Percentiles rank a stretch among this genome's conserved stretches.
phyloP scores from a whole-genome alignment of 1,139 yeast species.

The Debaryomyces coudertii region DNA sequence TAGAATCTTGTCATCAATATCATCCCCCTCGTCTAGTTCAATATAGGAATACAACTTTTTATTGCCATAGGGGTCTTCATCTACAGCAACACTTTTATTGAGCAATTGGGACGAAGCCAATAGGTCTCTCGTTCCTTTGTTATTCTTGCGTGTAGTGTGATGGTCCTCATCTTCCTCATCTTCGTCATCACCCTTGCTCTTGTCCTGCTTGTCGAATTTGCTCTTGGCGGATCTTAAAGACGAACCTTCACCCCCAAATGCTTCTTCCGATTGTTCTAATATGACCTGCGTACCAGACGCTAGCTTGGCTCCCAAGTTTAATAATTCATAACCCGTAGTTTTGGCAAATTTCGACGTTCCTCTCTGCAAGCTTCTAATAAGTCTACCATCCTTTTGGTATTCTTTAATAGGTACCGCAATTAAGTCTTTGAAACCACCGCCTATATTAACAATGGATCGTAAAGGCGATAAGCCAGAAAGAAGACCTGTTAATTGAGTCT shows the following conservation, averaged over 20 bases:
- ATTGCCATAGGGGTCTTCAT: slow-evolving; percentile 24
- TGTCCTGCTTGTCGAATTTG: slow-evolving; percentile 1
- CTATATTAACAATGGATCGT: slow-evolving; percentile 73
- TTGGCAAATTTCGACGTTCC: slow-evolving; percentile 80
- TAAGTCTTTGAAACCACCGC: slow-evolving; percentile 75
- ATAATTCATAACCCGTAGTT: slow-evolving; percentile 78
- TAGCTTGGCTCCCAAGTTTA: slow-evolving; percentile 80
- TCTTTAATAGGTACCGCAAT: slow-evolving; percentile 75
- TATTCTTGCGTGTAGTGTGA: slow-evolving; percentile 6
- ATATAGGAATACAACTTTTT: slow-evolving; percentile 33
- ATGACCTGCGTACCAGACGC: slow-evolving; percentile 89
- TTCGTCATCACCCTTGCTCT: slow-evolving; percentile 3
- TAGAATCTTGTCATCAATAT: slow-evolving; percentile 18
- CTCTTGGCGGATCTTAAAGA: slow-evolving; percentile 34
- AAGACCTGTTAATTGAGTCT: slow-evolving; percentile 77
- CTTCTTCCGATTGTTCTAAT: slow-evolving; percentile 78
- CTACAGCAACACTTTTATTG: slow-evolving; percentile 6
- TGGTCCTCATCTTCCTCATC: slow-evolving; percentile 8
- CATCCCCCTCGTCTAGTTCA: slow-evolving; percentile 31
- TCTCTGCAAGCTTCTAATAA: slow-evolving; percentile 71
- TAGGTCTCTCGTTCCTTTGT: slow-evolving; percentile 7
- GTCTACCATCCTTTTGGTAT: slow-evolving; percentile 70
- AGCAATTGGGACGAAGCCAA: slow-evolving; percentile 6
- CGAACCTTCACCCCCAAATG: slow-evolving; percentile 69
- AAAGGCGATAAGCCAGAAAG: slow-evolving; percentile 85